These are phyloP conservation scores for Neurospora sp. DNA, from an alignment of 495 filamentous ascomycete genomes.

Conservation along the genomic window DNA sequence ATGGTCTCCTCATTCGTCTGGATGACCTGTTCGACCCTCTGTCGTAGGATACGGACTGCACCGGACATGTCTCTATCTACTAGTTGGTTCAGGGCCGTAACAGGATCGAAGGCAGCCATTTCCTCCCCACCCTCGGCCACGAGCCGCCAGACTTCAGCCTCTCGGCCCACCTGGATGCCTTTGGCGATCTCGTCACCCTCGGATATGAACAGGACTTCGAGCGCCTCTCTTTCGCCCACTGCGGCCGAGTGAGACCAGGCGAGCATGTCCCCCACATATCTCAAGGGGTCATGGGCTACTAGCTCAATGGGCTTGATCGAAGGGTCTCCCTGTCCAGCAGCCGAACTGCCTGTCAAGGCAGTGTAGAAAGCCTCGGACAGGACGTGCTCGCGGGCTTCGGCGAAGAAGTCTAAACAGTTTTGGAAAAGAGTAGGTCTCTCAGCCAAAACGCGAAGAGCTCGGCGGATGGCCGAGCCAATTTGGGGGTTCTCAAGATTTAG, in stretches of 20 bases:
- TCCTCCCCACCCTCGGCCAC: constrained; percentile 48
- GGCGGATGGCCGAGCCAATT: constrained; percentile 75
- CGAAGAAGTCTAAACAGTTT: constrained; percentile 87
- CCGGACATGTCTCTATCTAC: constrained; percentile 79
- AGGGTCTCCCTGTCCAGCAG: constrained; percentile 30
- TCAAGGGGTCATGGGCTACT: constrained; percentile 79
- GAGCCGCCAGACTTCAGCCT: constrained; percentile 77
- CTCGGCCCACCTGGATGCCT: constrained; percentile 73
- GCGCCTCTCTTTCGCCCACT: constrained; percentile 84
- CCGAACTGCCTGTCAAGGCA: constrained; percentile 66
- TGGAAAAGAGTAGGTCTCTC: constrained; percentile 87
- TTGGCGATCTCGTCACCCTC: constrained; percentile 87
- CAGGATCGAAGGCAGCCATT: constrained; percentile 58
- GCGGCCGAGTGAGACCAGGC: constrained; percentile 93
- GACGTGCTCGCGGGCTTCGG: constrained; percentile 78
- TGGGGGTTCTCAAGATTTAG: constrained; percentile 92
- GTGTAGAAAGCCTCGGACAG: constrained; percentile 85
- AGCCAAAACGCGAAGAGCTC: constrained; percentile 76
- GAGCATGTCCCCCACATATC: constrained; percentile 95
- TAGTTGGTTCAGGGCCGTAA: constrained; percentile 73
- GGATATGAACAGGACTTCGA: constrained; percentile 82
- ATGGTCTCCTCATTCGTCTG: constrained; percentile 87
- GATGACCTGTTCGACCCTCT: constrained; percentile 82
- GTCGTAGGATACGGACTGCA: constrained; percentile 64
- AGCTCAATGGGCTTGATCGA: constrained; percentile 88